These are phyloP conservation scores for Aurantiochytrium sp. DNA, from an alignment of 108 stramenopile species.

Conservation along the genomic window DNA sequence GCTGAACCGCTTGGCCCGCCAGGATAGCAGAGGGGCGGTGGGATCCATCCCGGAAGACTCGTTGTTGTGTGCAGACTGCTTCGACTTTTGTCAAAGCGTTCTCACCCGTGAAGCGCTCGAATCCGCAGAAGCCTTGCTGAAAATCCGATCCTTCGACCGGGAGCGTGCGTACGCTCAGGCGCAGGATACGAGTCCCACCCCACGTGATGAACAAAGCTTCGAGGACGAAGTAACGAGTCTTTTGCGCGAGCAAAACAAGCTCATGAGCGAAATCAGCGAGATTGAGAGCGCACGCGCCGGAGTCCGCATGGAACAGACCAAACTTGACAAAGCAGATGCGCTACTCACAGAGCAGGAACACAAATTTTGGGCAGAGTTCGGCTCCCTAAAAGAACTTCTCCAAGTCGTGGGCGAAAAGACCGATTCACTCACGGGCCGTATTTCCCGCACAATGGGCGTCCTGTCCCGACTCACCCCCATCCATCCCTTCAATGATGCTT, in stretches of 20 bases:
- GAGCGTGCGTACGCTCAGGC: too few relatives aligned
- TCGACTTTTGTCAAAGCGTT: too few relatives aligned
- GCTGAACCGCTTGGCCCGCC: neutral
- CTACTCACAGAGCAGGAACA: neutral
- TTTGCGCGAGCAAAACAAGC: neutral
- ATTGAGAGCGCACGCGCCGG: neutral
- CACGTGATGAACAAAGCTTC: neutral
- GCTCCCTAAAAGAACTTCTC: neutral
- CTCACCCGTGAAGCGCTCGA: too few relatives aligned
- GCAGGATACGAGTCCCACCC: neutral
- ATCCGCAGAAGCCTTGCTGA: too few relatives aligned
- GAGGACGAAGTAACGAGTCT: neutral
- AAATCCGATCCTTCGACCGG: too few relatives aligned
- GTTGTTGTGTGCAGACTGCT: neutral
- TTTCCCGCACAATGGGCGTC: neutral
- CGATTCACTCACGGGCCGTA: neutral
- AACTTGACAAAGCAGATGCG: neutral
- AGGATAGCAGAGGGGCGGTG: neutral
- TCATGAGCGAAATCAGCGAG: neutral
- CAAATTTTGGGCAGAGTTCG: neutral
- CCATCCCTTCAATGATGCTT: conserved; percentile 36
- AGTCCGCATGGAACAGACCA: neutral
- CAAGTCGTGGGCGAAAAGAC: neutral
- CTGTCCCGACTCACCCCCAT: neutral
- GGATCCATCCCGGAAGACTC: neutral